A percentile compares a stretch with the other conserved stretches of the same genome.
Evolutionary conservation across 1,139 yeast species (phyloP).

Genomic region (Candida anutae): DNA sequence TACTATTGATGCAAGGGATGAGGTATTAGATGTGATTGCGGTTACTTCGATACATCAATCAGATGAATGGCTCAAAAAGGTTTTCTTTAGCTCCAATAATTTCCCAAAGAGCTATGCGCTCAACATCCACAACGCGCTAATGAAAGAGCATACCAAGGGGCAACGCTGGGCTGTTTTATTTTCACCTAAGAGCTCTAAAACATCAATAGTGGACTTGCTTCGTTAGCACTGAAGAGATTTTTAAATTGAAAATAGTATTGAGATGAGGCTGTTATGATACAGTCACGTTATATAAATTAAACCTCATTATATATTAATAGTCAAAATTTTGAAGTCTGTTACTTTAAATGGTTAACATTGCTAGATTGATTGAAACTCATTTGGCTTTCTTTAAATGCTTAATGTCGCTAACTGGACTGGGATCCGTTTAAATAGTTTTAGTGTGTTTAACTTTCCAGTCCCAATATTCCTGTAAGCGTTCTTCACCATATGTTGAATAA

Average conservation of each 20-base stretch:
- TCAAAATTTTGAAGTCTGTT: no score
- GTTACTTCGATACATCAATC: constrained; percentile 67
- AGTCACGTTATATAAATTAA: no score
- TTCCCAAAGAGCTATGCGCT: constrained; percentile 73
- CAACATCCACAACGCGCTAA: constrained; percentile 60
- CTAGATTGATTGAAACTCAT: no score
- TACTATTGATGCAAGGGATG: constrained; percentile 74
- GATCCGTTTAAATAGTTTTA: no score
- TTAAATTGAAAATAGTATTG: no score
- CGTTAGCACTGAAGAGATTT: no score
- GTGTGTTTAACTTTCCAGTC: constrained; percentile 67
- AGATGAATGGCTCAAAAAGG: constrained; percentile 86
- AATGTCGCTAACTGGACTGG: no score
- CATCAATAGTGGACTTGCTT: constrained; percentile 59
- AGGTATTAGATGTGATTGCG: constrained; percentile 73
- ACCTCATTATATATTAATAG: no score
- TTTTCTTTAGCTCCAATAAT: constrained; percentile 49
- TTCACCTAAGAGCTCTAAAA: constrained; percentile 66
- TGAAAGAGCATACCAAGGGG: constrained; percentile 68
- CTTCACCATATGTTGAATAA: constrained; percentile 53
- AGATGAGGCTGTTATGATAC: no score
- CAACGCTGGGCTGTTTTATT: constrained; percentile 66
- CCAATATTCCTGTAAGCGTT: constrained; percentile 62
- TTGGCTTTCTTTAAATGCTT: no score
- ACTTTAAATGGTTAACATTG: no score